A percentile compares a stretch with the other conserved stretches of the same genome.
These are phyloP conservation scores for Backusella westeae DNA, from an alignment of 192 early-diverging fungal genomes.

Conservation along the genomic window DNA sequence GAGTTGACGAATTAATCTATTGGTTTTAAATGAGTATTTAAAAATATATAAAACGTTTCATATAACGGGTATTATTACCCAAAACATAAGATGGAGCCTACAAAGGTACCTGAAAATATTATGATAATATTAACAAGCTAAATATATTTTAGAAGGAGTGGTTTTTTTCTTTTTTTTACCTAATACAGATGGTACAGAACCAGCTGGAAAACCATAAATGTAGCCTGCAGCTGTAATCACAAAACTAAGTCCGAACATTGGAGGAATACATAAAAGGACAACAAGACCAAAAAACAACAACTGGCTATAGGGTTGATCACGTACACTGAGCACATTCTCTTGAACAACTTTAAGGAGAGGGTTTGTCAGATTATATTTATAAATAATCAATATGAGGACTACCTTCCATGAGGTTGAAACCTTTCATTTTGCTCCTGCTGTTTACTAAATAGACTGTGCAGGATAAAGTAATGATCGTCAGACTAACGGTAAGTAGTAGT, in stretches of 20 bases:
- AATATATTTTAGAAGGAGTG: not conserved
- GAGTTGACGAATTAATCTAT: conserved; percentile 19
- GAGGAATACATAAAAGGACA: conserved; percentile 42
- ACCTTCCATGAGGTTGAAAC: not conserved
- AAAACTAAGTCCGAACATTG: conserved; percentile 47
- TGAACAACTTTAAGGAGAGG: conserved; percentile 15
- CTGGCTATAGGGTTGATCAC: conserved; percentile 16
- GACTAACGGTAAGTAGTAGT: not conserved
- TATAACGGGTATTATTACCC: not conserved
- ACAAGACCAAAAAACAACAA: conserved; percentile 24
- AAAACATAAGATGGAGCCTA: conserved; percentile 2
- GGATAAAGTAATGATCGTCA: too few relatives aligned
- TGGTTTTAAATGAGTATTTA: not conserved
- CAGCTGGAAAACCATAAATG: conserved; percentile 48
- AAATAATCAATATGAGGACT: not conserved
- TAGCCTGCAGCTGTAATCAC: conserved; percentile 41
- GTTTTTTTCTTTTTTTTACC: conserved; percentile 17
- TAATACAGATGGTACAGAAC: conserved; percentile 41
- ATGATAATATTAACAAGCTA: not conserved
- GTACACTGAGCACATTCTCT: conserved; percentile 8
- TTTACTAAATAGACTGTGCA: not conserved
- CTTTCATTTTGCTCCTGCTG: not conserved
- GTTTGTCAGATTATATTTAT: not conserved
- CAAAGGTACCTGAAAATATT: conserved; percentile 17
- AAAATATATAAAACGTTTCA: not conserved